phyloP scores from a whole-genome alignment of 2,329 filamentous ascomycete genomes.

The Leptographium flavum region DNA sequence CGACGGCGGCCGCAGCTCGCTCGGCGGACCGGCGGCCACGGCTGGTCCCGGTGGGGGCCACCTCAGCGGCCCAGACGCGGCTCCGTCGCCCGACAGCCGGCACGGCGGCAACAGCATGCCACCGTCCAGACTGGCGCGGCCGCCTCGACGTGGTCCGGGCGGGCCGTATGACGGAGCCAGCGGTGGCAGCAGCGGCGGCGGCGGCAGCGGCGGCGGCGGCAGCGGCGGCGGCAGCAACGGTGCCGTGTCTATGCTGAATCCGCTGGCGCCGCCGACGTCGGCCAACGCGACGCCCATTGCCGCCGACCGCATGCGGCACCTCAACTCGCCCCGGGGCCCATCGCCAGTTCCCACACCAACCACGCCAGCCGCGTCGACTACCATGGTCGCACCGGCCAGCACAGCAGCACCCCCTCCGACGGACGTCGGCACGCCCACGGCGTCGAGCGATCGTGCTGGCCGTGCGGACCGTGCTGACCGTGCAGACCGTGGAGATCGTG shows the following conservation, averaged over 20 bases:
- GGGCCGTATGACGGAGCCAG: not conserved
- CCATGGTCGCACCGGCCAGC: too few species aligned
- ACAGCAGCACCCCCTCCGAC: too few species aligned
- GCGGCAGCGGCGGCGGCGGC: not conserved
- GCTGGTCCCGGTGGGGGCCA: not conserved
- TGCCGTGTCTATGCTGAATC: not conserved
- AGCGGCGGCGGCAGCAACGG: not conserved
- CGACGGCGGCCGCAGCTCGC: slow-evolving; percentile 1
- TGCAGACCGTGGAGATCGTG: too few species aligned
- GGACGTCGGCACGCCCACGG: not conserved
- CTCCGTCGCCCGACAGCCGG: not conserved
- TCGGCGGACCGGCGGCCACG: slow-evolving; percentile 2
- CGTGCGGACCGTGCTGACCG: too few species aligned
- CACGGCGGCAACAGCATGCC: not conserved
- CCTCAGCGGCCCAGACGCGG: not conserved
- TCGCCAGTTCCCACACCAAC: not conserved
- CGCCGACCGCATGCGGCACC: slow-evolving; percentile 7
- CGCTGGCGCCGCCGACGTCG: slow-evolving; percentile 5
- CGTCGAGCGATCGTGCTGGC: not conserved
- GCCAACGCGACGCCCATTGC: slow-evolving; percentile 9
- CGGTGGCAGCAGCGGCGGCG: not conserved
- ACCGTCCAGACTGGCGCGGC: not conserved
- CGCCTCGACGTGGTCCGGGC: not conserved
- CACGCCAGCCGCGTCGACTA: not conserved
- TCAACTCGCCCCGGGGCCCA: not conserved